phyloP scores from a whole-genome alignment of 768 basidiomycete genomes.

The Tricholoma furcatifolium region DNA sequence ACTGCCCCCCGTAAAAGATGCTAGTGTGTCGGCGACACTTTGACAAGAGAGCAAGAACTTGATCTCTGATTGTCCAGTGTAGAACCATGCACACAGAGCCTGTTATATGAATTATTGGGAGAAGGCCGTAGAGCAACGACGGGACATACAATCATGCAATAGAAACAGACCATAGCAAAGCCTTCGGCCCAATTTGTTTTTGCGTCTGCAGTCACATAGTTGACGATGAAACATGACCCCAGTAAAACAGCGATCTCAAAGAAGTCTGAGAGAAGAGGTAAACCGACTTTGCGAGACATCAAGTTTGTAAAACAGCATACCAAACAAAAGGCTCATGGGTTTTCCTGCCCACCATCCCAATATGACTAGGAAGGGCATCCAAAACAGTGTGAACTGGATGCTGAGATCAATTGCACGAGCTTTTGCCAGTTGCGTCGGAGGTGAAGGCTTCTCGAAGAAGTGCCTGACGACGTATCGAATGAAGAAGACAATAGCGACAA shows the following conservation, averaged over 20 bases:
- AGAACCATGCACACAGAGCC: constrained; percentile 70
- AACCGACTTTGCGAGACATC: background rate
- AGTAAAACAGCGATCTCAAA: constrained; percentile 67
- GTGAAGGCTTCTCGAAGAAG: constrained; percentile 36
- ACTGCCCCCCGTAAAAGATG: constrained; percentile 8
- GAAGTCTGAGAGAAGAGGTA: constrained; percentile 43
- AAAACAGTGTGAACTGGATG: constrained; percentile 76
- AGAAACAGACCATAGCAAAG: constrained; percentile 62
- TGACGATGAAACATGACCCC: constrained; percentile 72
- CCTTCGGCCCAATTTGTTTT: constrained; percentile 84
- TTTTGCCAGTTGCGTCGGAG: constrained; percentile 60
- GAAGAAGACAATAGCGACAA: constrained; percentile 59
- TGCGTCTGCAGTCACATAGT: constrained; percentile 75
- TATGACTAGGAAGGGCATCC: constrained; percentile 73
- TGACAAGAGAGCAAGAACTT: constrained; percentile 38
- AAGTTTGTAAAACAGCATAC: constrained; percentile 32
- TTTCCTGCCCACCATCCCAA: constrained; percentile 65
- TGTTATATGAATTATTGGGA: constrained; percentile 20
- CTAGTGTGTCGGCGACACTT: constrained; percentile 36
- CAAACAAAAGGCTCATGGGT: constrained; percentile 67
- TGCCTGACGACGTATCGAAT: constrained; percentile 40
- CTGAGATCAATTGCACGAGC: constrained; percentile 73
- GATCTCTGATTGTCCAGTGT: constrained; percentile 54
- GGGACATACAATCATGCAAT: constrained; percentile 56
- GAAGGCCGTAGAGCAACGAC: background rate